Evolutionary conservation across 345 rosid species (phyloP).

Genomic region (Garcia nutans): DNA sequence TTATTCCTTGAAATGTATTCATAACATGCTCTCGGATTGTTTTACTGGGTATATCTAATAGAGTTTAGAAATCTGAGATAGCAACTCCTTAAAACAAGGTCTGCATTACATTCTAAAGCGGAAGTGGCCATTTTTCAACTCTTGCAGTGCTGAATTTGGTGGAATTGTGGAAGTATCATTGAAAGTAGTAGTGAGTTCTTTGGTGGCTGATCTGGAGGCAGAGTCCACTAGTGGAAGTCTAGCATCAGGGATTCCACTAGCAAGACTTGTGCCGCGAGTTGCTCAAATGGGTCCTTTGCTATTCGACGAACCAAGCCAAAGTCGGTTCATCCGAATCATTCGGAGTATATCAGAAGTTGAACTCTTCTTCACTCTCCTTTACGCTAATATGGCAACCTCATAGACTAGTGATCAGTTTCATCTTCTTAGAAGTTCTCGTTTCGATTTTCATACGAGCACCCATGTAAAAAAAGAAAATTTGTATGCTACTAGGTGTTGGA

Average conservation of each 20-base stretch:
- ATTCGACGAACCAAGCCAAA: conserved; percentile 56
- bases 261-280: conserved; percentile 73
- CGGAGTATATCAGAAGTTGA: conserved; percentile 61
- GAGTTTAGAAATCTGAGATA: not conserved
- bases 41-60: not conserved
- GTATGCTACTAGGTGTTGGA: conserved; percentile 13
- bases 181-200: conserved; percentile 46
- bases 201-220: conserved; percentile 55
- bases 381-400: conserved; percentile 59
- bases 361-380: conserved; percentile 80
- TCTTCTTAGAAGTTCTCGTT: conserved; percentile 12
- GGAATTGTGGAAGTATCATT: conserved; percentile 58
- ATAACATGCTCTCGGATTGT: not conserved
- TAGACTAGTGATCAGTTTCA: conserved; percentile 29
- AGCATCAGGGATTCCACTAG: conserved; percentile 61
- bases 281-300: conserved; percentile 53
- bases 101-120: not conserved
- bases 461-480: conserved; percentile 12
- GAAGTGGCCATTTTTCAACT: not conserved
- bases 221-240: conserved; percentile 42
- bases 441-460: conserved; percentile 22
- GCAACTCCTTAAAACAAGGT: not conserved
- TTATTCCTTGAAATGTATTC: not conserved
- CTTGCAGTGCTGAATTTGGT: conserved; percentile 74
- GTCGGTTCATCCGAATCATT: conserved; percentile 55